Conservation (phyloP, 805 yeast genomes). For the Ogataea trehaloabstinens region DNA sequence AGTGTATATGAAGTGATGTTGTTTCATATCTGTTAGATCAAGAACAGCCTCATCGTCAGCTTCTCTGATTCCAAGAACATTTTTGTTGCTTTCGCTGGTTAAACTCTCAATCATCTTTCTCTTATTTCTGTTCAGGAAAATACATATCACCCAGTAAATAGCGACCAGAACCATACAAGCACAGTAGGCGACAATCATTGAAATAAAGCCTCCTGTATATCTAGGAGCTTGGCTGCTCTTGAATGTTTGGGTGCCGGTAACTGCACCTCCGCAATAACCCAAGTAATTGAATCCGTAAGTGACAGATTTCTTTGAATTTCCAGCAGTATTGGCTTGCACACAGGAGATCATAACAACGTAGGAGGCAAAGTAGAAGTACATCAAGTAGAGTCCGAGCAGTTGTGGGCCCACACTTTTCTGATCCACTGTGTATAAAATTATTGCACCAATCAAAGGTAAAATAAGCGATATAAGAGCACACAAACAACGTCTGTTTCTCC, state of each 20-base stretch:
- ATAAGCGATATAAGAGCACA: slow-evolving; percentile 12
- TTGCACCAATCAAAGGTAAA: slow-evolving; percentile 16
- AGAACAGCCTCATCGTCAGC: slow-evolving; percentile 8
- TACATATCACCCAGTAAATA: slow-evolving; percentile 7
- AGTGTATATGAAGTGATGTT: slow-evolving; percentile 8
- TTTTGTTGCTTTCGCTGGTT: background rate
- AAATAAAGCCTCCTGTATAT: slow-evolving; percentile 31
- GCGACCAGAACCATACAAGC: slow-evolving; percentile 6
- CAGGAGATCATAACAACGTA: slow-evolving; percentile 27
- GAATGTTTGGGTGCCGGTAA: slow-evolving; percentile 56
- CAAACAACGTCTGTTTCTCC: slow-evolving; percentile 14
- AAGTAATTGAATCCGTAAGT: slow-evolving; percentile 33
- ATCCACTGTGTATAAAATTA: slow-evolving; percentile 17
- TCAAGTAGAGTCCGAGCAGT: slow-evolving; percentile 21
- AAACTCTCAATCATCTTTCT: background rate
- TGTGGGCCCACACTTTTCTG: slow-evolving; percentile 10
- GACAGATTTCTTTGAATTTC: slow-evolving; percentile 51
- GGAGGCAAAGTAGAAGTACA: slow-evolving; percentile 24
- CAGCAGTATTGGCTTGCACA: slow-evolving; percentile 39
- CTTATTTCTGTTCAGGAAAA: slow-evolving; percentile 6
- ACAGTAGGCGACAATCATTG: slow-evolving; percentile 12
- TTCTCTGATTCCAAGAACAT: background rate
- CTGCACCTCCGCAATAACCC: slow-evolving; percentile 45
- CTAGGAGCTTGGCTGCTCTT: slow-evolving; percentile 44
- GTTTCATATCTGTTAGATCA: slow-evolving; percentile 10